Evolutionary conservation across 495 filamentous ascomycete genomes (phyloP), one percentile per base, ranked within the genome.

Genomic region (Xylaria castorea): DNA sequence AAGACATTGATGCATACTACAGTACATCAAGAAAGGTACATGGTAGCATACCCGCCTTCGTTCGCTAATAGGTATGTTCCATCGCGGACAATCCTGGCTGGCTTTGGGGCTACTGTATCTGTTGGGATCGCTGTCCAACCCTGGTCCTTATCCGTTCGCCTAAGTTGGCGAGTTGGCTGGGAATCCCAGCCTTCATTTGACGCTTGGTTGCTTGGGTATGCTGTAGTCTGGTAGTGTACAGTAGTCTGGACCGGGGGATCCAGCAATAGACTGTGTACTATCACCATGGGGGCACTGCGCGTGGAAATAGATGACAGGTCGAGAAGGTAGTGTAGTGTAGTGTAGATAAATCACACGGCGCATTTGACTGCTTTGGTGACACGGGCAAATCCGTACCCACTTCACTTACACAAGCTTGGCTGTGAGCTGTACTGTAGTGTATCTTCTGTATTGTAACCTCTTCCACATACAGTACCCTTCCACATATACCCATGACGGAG

Each of bases 101-200:
- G 57, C 30, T 20, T 53, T 48, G 42, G 66, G 34, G 27, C 30
- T 25, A 42, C 8, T 2, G 34, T 36, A 20, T 42, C 48, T 36
- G 65, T n/a, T 66, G 63, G 63, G 25, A 64, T 51, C 63, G 63
- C 63, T 30, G 64, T 51, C 46, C 46, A 66, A 66, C 44, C 64
- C 64, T n/a, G 48, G 64, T 66, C 67, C 16, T 62, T 50, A 63
- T 64, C 60, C 60, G 53, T 50, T 71, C 68, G 36, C 55, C 32
- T 51, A 38, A 25, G 57, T 40, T 70, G 38, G 9, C 27, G 46
- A 36, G 53, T 9, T 46, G 42, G 8, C 32, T 50, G 40, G 68
- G 27, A 11, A 32, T 16, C 9, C 51, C n/a, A 30, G 48, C n/a
- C 61, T 38, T 71, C 48, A 48, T 55, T 30, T 71, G 58, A 71